Conservation (phyloP, 2,329 filamentous ascomycete species). For the Xylaria sp. region DNA sequence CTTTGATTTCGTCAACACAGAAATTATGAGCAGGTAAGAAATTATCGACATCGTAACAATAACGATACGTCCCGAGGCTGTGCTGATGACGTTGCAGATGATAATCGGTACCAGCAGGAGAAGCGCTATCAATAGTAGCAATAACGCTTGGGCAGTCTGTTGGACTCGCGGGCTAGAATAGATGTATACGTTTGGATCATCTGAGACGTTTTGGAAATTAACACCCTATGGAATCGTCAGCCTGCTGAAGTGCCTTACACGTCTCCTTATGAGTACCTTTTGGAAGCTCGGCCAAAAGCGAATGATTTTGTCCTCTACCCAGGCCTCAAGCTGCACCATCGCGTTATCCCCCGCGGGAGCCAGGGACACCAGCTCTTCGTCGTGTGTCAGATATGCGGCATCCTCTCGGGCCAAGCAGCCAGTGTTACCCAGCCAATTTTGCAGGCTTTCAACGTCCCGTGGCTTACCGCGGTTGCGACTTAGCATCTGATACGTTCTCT, state of each 20-base stretch:
- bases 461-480: neutral
- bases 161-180: conserved; percentile 1
- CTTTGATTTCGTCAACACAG: conserved; percentile 16
- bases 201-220: conserved; percentile 13
- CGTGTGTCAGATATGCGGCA: conserved; percentile 20
- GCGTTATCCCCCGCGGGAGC: conserved; percentile 14
- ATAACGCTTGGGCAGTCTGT: conserved; percentile 9
- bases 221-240: neutral
- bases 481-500: conserved; percentile 10
- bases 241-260: neutral
- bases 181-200: conserved; percentile 27
- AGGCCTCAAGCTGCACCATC: conserved; percentile 11
- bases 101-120: conserved; percentile 28
- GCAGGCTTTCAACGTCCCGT: conserved; percentile 20
- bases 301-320: conserved; percentile 26
- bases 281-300: neutral
- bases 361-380: conserved; percentile 23
- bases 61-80: conserved; percentile 8
- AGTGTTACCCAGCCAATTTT: conserved; percentile 30
- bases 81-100: conserved; percentile 10
- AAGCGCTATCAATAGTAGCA: conserved; percentile 13
- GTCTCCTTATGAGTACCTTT: neutral
- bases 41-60: conserved; percentile 21
- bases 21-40: conserved; percentile 20
- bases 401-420: conserved; percentile 28